Evolutionary conservation across 306 rosid genomes (phyloP).

Genomic region (Psophocarpus tetragonolobus): DNA sequence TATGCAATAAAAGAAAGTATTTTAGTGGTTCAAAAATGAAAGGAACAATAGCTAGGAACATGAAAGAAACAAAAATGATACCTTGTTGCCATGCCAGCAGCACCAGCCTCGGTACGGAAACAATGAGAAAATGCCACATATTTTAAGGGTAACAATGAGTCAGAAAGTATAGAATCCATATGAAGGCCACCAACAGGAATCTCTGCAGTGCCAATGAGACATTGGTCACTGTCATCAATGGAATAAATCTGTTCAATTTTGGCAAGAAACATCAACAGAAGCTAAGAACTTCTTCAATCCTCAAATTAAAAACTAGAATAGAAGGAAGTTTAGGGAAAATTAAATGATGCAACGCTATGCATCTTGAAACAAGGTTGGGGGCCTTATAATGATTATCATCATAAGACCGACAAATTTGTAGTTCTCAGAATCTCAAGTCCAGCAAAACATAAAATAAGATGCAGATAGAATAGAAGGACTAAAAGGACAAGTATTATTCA

Average conservation of each 20-base stretch:
- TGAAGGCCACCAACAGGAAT: conserved; percentile 98
- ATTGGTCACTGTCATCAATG: conserved; percentile 84
- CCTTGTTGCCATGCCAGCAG: conserved; percentile 95
- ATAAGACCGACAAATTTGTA: conserved; percentile 21
- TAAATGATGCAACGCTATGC: conserved; percentile 16
- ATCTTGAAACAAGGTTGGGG: conserved; percentile 1
- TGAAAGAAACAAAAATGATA: conserved; percentile 32
- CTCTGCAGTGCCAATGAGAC: conserved; percentile 99
- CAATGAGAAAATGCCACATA: conserved; percentile 94
- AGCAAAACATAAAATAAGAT: conserved; percentile 16
- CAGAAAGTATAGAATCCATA: conserved; percentile 90
- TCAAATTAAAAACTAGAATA: conserved; percentile 10
- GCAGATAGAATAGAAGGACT: not conserved
- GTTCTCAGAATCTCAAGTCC: conserved; percentile 2
- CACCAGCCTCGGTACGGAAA: conserved; percentile 98
- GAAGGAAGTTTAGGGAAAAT: conserved; percentile 2
- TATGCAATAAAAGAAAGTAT: not conserved
- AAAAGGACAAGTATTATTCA: not conserved
- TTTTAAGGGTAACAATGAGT: conserved; percentile 76
- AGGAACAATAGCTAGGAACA: conserved; percentile 8
- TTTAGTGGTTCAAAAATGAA: not conserved
- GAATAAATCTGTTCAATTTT: conserved; percentile 74
- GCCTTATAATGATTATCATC: conserved; percentile 12
- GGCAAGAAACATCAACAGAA: conserved; percentile 37
- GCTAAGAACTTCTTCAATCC: conserved; percentile 28